Evolutionary conservation across 768 basidiomycete species (phyloP), one percentile per base, ranked within the genome.

Genomic region (Paxillus involutus): DNA sequence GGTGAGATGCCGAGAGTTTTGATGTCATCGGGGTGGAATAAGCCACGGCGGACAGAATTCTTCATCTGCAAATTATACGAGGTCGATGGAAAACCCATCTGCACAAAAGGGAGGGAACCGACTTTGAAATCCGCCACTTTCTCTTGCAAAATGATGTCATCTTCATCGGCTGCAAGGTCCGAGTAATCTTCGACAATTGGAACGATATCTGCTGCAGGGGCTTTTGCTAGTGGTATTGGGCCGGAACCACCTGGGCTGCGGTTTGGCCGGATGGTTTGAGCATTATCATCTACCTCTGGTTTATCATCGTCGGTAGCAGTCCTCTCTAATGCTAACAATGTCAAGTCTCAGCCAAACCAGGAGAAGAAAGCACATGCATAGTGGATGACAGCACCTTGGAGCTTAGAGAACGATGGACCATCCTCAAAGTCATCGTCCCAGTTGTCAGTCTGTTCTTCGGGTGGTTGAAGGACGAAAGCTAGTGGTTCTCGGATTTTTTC

Each of bases 381-480:
- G 39, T 44, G 37, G 13, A 35, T 35, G 35, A 13, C 12, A 29
- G 13, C 52, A 60, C 84, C 86, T 75, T 88, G 89, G 30, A 95
- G 69, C 70, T 94, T 96, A 8, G 87, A 84, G 49, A 91, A 82
- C 0, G 92, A 93, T 33, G 94, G 94, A 1, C 89, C 93, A 59
- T 92, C 93, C 66, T 94, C 93, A 59, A 99, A 99, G 65, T 99
- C 97, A 59, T 94, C 92, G 64, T 99, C 97, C 97, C 97, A 99
- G 59, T 94, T 96, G 67, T 97, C 94, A 1, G 87, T 89, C 67
- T 91, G 89, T 59, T 92, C 88, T 73, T 94, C 89, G 16, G 88
- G 88, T 21, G 82, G 80, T 54, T 84, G 86, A 21, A 90, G 71
- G 14, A 77, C 81, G 58, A 88, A 86, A 4, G 82, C 80, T 50